phyloP scores from a whole-genome alignment of 2,329 filamentous ascomycete species.

The Alternaria sp. region DNA sequence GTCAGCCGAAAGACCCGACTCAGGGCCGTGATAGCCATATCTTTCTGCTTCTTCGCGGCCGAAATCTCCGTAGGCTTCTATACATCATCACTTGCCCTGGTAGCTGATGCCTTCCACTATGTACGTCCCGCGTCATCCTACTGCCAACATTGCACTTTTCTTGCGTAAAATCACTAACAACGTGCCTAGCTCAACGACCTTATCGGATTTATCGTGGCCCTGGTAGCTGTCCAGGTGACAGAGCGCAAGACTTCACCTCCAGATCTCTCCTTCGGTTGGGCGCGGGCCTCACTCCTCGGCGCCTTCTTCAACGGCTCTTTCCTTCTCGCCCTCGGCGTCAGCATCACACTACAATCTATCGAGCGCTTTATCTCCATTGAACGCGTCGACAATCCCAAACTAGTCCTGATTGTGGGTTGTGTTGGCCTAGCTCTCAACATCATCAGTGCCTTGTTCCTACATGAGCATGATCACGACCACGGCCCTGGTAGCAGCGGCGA shows the following conservation, averaged over 20 bases:
- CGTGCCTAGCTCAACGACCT: slow-evolving; percentile 69
- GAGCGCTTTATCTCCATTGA: slow-evolving; percentile 69
- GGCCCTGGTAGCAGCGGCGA: slow-evolving; percentile 36
- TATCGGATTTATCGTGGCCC: slow-evolving; percentile 70
- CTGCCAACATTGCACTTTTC: too few relatives aligned
- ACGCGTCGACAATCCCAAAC: slow-evolving; percentile 65
- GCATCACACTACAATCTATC: slow-evolving; percentile 75
- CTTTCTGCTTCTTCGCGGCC: slow-evolving; percentile 54
- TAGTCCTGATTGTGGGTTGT: slow-evolving; percentile 73
- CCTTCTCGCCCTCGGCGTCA: slow-evolving; percentile 72
- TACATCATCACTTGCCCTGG: slow-evolving; percentile 72
- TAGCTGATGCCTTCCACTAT: slow-evolving; percentile 82
- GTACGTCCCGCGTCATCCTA: slow-evolving; percentile 53
- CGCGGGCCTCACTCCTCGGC: slow-evolving; percentile 73
- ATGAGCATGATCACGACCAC: slow-evolving; percentile 56
- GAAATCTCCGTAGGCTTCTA: slow-evolving; percentile 69
- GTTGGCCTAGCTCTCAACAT: slow-evolving; percentile 72
- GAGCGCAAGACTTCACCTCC: slow-evolving; percentile 63
- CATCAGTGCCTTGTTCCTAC: slow-evolving; percentile 69
- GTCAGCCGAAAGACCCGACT: slow-evolving; percentile 42
- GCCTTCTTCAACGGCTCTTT: slow-evolving; percentile 84
- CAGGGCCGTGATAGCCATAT: slow-evolving; percentile 53
- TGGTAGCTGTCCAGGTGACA: slow-evolving; percentile 66
- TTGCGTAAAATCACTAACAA: neutral
- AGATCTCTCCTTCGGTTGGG: slow-evolving; percentile 75